Percentiles rank a stretch among this genome's conserved stretches.
Evolutionary conservation across 192 early-diverging fungal species (phyloP).

Genomic region (Chytriomyces confervae): DNA sequence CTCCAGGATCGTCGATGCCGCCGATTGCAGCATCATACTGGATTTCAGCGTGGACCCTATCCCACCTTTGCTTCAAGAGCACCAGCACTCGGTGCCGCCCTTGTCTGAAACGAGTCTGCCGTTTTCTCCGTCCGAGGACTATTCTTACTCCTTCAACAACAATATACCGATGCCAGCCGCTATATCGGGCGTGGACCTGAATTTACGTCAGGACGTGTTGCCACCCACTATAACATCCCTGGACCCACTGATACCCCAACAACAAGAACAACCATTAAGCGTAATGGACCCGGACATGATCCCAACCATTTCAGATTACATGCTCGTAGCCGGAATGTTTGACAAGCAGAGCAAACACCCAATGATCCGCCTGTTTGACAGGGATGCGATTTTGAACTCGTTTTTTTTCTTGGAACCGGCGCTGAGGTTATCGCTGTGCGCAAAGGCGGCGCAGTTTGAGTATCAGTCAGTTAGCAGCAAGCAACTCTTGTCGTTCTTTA

Average conservation of each 20-base stretch:
- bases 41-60: no score
- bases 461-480: background rate
- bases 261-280: background rate
- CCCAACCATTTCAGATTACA: background rate
- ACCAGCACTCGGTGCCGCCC: background rate
- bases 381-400: background rate
- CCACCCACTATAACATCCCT: no score
- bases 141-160: no score
- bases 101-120: background rate
- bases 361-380: background rate
- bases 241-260: no score
- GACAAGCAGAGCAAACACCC: background rate
- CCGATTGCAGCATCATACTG: no score
- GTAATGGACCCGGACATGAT: background rate
- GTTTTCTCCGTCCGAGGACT: no score
- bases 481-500: background rate
- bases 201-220: no score
- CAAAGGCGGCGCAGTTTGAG: background rate
- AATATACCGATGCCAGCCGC: no score
- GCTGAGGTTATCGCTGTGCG: background rate
- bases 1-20: background rate
- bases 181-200: no score
- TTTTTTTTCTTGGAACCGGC: background rate
- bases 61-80: background rate
- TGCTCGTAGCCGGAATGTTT: background rate